phyloP scores from a whole-genome alignment of 2,329 filamentous ascomycete species.

The Penicillium sclerotiorum region DNA sequence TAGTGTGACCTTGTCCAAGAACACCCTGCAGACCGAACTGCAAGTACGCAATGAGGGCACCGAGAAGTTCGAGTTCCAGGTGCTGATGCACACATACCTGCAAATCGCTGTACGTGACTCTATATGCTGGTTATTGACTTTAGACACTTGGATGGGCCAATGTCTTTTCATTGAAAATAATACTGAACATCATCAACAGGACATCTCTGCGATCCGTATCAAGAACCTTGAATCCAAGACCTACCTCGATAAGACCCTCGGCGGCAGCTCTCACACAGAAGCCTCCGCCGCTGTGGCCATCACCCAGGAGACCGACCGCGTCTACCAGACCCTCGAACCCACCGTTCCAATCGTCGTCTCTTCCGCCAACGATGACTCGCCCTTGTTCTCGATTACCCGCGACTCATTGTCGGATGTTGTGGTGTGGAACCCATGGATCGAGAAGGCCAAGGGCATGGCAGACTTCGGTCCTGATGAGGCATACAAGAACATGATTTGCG shows the following conservation, averaged over 20 bases:
- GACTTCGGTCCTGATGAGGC: constrained; percentile 90
- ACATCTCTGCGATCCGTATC: constrained; percentile 74
- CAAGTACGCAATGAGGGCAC: constrained; percentile 87
- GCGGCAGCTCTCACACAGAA: constrained; percentile 65
- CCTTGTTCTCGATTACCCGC: constrained; percentile 72
- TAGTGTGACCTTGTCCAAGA: constrained; percentile 79
- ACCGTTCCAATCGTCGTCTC: constrained; percentile 38
- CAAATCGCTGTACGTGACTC: constrained; percentile 67
- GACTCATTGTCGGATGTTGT: constrained; percentile 87
- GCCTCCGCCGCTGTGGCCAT: constrained; percentile 68
- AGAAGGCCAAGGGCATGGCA: constrained; percentile 77
- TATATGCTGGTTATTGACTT: neutral
- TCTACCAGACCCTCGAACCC: constrained; percentile 72
- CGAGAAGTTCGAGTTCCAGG: constrained; percentile 85
- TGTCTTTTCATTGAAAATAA: neutral
- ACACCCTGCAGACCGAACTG: constrained; percentile 76
- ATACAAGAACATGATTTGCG: constrained; percentile 90
- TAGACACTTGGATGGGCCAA: neutral
- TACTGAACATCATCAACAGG: constrained; percentile 53
- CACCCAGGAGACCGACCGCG: constrained; percentile 78
- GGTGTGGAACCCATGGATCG: constrained; percentile 95
- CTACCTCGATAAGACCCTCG: constrained; percentile 82
- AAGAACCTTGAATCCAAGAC: constrained; percentile 73
- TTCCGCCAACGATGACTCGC: constrained; percentile 55
- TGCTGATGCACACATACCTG: constrained; percentile 89